phyloP scores from a whole-genome alignment of 208 protist species.

The Angomonas ambiguus region DNA sequence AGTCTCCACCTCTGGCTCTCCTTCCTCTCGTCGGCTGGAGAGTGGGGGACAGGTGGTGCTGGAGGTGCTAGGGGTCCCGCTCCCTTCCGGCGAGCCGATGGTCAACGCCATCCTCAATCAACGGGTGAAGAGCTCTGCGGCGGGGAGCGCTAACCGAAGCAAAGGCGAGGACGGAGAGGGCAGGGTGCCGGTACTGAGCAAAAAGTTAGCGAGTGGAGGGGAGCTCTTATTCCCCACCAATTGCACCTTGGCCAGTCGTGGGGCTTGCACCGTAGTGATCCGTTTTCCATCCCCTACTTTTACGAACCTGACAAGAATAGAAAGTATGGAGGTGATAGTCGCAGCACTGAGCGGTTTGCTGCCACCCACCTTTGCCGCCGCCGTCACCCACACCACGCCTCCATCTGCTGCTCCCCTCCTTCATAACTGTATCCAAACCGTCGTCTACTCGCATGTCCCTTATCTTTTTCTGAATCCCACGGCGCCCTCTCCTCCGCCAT shows the following conservation, averaged over 20 bases:
- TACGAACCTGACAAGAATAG: slow-evolving; percentile 34
- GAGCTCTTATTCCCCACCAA: slow-evolving; percentile 68
- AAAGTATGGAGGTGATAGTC: slow-evolving; percentile 67
- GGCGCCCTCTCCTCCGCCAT: neutral
- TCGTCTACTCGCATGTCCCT: slow-evolving; percentile 45
- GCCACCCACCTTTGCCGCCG: slow-evolving; percentile 20
- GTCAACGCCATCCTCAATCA: neutral
- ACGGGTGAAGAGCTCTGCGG: neutral
- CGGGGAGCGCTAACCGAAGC: neutral
- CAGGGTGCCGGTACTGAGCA: slow-evolving; percentile 38
- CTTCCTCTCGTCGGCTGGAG: slow-evolving; percentile 10
- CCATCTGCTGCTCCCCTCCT: neutral
- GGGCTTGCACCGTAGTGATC: slow-evolving; percentile 57
- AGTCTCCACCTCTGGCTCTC: neutral
- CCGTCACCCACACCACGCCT: neutral
- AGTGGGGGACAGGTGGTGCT: slow-evolving; percentile 34
- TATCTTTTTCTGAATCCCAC: slow-evolving; percentile 31
- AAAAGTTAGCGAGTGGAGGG: slow-evolving; percentile 47
- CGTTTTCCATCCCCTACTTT: slow-evolving; percentile 54
- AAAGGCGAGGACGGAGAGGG: slow-evolving; percentile 9
- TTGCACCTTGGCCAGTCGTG: slow-evolving; percentile 43
- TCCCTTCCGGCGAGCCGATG: slow-evolving; percentile 7
- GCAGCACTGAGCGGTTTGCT: slow-evolving; percentile 63
- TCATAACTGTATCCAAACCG: slow-evolving; percentile 18
- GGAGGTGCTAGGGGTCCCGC: slow-evolving; percentile 41